Base-by-base conservation (phyloP, 1,139 yeast species). In the Lodderomyces elongisporus region DNA sequence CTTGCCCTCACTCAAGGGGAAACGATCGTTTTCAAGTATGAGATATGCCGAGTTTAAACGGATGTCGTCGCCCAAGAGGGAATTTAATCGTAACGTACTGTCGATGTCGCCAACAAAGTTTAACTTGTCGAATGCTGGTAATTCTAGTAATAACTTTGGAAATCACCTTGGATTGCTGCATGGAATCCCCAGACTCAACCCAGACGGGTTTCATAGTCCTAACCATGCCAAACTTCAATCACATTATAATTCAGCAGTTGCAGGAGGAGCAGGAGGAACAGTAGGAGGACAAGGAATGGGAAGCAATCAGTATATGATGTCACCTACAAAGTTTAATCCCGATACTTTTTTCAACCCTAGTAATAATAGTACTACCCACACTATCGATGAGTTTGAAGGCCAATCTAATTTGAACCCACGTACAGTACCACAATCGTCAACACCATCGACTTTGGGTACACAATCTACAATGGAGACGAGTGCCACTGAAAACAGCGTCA, bases 1-100 rank as follows among this genome's bases (percentile, higher is more conserved):
- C 39, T 52, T 65, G 32, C 70, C 71, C 4, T 58, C 60, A 38
- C 47, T 62, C 31, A 61, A 57, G 31, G 18, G 37, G 7, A 42
- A 37, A 28, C 26, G 34, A 25, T 37, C 40, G 14, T 25, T 38
- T 22, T 27, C 33, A 6, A 15, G 32, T 17, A 31, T 30, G 14
- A 27, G 35, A 20, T 34, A 31, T 25, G 20, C 14, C 9, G 36
- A 35, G 12, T 17, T 28, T 13, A 37, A 37, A 24, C 24, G 32
- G 14, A 15, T 32, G 21, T 18, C 30, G 10, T 37, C 41, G 7
- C 41, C 41, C 10, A 12, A 27, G 13, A 30, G 14, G 15, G 33
- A 30, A 9, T 24, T 15, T 24, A 17, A 30, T 14, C 21, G 28
- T 14, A n/a, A 14, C n/a, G 27, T 23, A 17, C 13, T 25, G 10